Conservation (phyloP, 2,329 filamentous ascomycete genomes). For the Colletotrichum ledebouriae region DNA sequence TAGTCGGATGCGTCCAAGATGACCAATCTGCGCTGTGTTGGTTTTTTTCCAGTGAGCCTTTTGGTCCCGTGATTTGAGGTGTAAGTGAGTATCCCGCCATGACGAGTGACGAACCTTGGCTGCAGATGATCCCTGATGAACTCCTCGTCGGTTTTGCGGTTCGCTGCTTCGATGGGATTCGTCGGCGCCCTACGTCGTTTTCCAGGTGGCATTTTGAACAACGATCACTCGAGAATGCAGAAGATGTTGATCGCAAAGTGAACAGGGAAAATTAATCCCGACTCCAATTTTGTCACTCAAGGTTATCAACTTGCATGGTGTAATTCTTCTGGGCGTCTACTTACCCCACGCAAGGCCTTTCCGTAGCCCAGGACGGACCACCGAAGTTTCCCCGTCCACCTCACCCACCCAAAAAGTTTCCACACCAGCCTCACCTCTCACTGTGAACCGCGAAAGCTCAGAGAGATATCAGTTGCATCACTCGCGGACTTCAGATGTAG, state of each 20-base stretch:
- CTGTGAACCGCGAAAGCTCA: conserved; percentile 8
- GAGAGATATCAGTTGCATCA: not conserved
- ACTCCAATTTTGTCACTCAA: not conserved
- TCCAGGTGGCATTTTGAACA: conserved; percentile 15
- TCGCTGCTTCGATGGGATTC: conserved; percentile 62
- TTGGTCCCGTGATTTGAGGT: not conserved
- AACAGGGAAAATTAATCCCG: not conserved
- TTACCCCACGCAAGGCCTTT: conserved; percentile 7
- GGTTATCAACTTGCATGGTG: not conserved
- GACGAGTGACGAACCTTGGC: conserved; percentile 54
- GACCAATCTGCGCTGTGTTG: conserved; percentile 48
- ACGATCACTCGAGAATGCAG: not conserved
- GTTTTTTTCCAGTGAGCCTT: not conserved
- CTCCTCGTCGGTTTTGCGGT: conserved; percentile 59
- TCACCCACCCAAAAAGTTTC: conserved; percentile 41
- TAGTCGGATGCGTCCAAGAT: conserved; percentile 66
- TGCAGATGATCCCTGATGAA: conserved; percentile 65
- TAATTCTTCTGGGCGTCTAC: not conserved
- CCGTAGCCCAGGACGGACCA: not conserved
- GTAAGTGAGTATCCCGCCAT: not conserved
- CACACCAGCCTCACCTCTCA: not conserved
- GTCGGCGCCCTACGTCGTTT: conserved; percentile 45
- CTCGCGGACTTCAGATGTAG: conserved; percentile 28
- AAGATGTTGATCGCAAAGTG: no score
- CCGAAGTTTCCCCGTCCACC: conserved; percentile 40